Percentiles rank a stretch among this genome's conserved stretches.
Conservation (phyloP, 1,284 basidiomycete species). For the Melampsora americana region DNA sequence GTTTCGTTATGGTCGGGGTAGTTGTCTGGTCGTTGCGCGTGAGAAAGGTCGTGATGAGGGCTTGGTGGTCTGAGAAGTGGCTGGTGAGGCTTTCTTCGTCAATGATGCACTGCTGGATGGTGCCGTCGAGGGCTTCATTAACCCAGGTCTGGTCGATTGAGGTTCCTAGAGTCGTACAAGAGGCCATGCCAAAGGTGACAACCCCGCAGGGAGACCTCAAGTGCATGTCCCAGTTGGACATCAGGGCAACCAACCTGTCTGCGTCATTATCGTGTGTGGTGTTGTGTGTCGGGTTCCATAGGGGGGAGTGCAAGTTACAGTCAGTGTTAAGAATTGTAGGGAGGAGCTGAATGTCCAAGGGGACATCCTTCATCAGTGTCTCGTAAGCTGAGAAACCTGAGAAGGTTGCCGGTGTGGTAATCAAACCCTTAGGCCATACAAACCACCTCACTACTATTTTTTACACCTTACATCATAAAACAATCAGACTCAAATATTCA, state of each 20-base stretch:
- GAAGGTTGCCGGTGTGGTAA: no score
- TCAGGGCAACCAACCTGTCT: neutral
- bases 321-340: constrained; percentile 13
- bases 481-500: no score
- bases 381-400: neutral
- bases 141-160: neutral
- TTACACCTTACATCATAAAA: no score
- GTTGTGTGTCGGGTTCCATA: constrained; percentile 5
- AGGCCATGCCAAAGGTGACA: neutral
- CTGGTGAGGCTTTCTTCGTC: neutral
- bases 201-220: neutral
- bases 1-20: neutral
- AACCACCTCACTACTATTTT: no score
- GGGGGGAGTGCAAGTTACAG: constrained; percentile 1
- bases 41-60: neutral
- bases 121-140: no score
- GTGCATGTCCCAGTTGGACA: neutral
- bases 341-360: neutral
- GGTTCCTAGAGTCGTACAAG: neutral
- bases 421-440: no score
- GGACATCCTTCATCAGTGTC: neutral
- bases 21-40: neutral
- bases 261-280: neutral
- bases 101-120: neutral
- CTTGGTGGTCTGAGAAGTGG: no score